A percentile compares a stretch with the other conserved stretches of the same genome.
These are phyloP conservation scores for Wickerhamiella sergipiensis DNA, from an alignment of 805 yeast species.

Conservation along the genomic window DNA sequence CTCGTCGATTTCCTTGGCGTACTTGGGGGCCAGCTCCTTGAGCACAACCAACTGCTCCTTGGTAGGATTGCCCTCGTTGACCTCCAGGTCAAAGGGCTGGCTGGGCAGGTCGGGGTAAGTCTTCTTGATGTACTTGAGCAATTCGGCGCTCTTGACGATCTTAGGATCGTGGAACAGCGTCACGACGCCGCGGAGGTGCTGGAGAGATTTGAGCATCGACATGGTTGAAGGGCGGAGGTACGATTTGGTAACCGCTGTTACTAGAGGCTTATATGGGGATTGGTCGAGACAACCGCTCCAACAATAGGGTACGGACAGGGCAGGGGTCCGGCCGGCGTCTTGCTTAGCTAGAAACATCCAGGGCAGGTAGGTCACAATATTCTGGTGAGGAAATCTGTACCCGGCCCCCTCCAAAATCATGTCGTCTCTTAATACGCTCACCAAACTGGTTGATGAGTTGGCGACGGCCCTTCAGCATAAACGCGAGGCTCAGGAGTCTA, in stretches of 20 bases:
- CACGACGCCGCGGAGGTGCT: conserved; percentile 18
- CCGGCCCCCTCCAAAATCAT: no score
- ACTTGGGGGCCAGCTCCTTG: conserved; percentile 9
- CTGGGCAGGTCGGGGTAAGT: conserved; percentile 13
- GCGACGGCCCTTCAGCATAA: conserved; percentile 15
- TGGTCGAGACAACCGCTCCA: not conserved
- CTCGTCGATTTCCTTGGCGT: conserved; percentile 8
- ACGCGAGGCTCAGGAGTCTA: conserved; percentile 12
- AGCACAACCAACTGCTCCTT: conserved; percentile 17
- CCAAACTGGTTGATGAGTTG: conserved; percentile 21
- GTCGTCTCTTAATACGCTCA: conserved; percentile 8
- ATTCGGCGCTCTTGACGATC: conserved; percentile 11
- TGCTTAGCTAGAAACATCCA: not conserved
- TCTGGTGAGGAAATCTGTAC: no score
- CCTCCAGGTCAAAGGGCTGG: conserved; percentile 20
- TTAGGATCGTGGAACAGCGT: conserved; percentile 23
- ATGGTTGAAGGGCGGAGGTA: not conserved
- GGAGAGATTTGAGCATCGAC: conserved; percentile 21
- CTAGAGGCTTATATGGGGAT: not conserved
- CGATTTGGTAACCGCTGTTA: not conserved
- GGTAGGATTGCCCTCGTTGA: conserved; percentile 22
- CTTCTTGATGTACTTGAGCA: conserved; percentile 12
- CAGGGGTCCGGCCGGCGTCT: not conserved
- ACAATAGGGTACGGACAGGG: not conserved
- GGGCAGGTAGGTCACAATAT: not conserved